A percentile compares a stretch with the other conserved stretches of the same genome.
phyloP scores from a whole-genome alignment of 345 rosid genomes.

The Pseudoturritis turrita region DNA sequence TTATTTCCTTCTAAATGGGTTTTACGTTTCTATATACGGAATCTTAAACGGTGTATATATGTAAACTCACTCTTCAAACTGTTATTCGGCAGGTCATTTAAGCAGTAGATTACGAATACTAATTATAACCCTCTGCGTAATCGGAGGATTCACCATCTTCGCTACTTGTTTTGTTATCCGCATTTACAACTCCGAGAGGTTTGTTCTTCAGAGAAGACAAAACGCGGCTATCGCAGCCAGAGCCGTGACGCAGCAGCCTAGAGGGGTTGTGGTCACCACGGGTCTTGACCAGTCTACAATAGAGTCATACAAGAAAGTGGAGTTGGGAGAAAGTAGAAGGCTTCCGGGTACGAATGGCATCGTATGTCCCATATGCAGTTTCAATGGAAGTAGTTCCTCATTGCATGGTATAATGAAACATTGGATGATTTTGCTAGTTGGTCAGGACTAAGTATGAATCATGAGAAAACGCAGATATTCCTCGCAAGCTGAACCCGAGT shows the following conservation, averaged over 20 bases:
- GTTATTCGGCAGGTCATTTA: constrained; percentile 24
- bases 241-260: constrained; percentile 19
- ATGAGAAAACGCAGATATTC: too few relatives aligned
- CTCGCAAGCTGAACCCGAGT: too few relatives aligned
- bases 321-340: constrained; percentile 57
- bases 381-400: too few relatives aligned
- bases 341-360: constrained; percentile 48
- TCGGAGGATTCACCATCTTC: constrained; percentile 31
- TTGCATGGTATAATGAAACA: too few relatives aligned
- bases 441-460: too few relatives aligned
- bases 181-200: constrained; percentile 11
- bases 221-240: not conserved
- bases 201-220: not conserved
- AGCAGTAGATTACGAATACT: constrained; percentile 20
- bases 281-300: constrained; percentile 65
- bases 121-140: constrained; percentile 34
- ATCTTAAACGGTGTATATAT: not conserved
- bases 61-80: not conserved
- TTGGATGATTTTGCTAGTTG: too few relatives aligned
- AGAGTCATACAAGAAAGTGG: constrained; percentile 56
- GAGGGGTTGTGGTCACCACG: not conserved
- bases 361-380: constrained; percentile 51
- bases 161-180: constrained; percentile 28
- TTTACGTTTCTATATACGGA: not conserved
- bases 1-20: not conserved